Evolutionary conservation across 1,139 yeast species (phyloP), one percentile per base, ranked within the genome.

Genomic region (Geotrichum reessii): DNA sequence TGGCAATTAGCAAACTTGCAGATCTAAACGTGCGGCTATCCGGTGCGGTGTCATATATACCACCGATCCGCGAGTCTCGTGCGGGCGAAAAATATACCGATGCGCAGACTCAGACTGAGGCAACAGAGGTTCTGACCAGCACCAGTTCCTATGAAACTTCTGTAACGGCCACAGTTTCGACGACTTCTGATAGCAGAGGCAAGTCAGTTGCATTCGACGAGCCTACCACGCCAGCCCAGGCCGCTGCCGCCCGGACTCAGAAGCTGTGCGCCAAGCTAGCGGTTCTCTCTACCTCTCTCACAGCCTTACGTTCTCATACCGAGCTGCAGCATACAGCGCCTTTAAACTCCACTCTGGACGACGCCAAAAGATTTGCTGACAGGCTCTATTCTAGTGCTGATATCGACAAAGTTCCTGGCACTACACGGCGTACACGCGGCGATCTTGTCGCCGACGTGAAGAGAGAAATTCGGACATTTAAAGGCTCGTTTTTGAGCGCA

Each of bases 401-500:
- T 25, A n/a, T 53, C 19, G 57, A 53, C 11, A 21, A 57, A 19
- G 25, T 47, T 12, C 56, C 57, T n/a, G 60, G 60, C 8, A 47
- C 56, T 17, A 37, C 21, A 17, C 44, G 44, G 44, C 57, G 47
- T 37, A 27, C 40, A 4, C 21, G 55, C 27, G 17, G 21, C 8
- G 56, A 59, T 47, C 53, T 58, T 47, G 58, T 64, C 22, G 57
- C 60, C 9, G 70, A 69, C 19, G 61, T 71, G 48, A 69, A 66
- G 62, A 70, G 69, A 59, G 75, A 72, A 47, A 71, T 72, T 50
- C 58, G 75, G 27, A 61, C 71, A 1, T 61, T 72, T 48, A 73
- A 73, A 62, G 73, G 73, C 9, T 63, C 69, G 4, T 57, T 71
- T 12, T 61, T 71, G 37, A 64, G 65, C 33, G 62, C 67, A 47